phyloP scores from a whole-genome alignment of 2,329 filamentous ascomycete species.

The Lecanicillium sp. region DNA sequence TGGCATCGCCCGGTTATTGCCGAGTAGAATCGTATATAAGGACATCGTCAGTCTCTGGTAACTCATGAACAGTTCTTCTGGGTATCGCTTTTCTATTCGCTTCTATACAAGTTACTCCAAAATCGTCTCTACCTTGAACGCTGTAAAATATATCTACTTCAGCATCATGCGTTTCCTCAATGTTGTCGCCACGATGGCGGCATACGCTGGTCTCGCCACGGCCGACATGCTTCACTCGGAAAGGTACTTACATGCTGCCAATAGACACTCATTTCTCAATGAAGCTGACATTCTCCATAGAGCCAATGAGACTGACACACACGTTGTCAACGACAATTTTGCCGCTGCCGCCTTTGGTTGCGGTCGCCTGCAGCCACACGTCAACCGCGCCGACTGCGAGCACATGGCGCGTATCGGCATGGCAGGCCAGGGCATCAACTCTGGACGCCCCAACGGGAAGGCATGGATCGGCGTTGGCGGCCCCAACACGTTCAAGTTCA shows the following conservation, averaged over 20 bases:
- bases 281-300: neutral
- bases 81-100: neutral
- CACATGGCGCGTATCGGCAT: slow-evolving; percentile 24
- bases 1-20: too few species aligned
- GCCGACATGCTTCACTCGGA: slow-evolving; percentile 1
- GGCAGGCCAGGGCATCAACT: slow-evolving; percentile 21
- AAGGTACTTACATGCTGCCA: neutral
- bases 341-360: slow-evolving; percentile 11
- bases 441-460: slow-evolving; percentile 15
- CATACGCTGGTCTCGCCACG: neutral
- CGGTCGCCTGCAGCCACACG: slow-evolving; percentile 16
- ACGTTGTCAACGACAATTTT: neutral
- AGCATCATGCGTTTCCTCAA: neutral
- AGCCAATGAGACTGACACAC: neutral
- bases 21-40: too few species aligned
- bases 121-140: neutral
- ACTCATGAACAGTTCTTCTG: too few species aligned
- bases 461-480: slow-evolving; percentile 26
- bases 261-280: neutral
- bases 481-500: slow-evolving; percentile 25
- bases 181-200: neutral
- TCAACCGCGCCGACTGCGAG: slow-evolving; percentile 20
- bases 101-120: neutral
- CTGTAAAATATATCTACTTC: neutral
- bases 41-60: too few species aligned